Evolutionary conservation across 2,329 filamentous ascomycete species (phyloP), one percentile per base, ranked within the genome.

Genomic region (Sporothrix dimorphospora): DNA sequence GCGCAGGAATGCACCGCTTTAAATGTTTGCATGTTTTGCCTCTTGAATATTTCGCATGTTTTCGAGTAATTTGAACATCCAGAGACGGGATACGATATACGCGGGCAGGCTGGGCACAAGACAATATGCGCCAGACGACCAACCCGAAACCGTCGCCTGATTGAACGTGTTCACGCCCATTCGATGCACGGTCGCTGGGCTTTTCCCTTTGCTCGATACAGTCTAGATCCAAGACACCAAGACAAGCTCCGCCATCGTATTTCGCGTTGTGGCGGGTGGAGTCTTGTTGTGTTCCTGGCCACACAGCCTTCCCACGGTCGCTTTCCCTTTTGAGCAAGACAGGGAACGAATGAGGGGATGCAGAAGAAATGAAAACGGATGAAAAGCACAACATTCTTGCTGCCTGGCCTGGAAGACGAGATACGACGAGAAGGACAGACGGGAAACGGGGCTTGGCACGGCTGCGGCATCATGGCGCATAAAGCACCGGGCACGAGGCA

Each of bases 291-390:
- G n/a, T 27, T 12, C 4, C 30, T 59, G 30, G 30, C 19, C 30
- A n/a, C 30, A 40, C 27, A 59, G 59, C 38, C 59, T 45, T 45
- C 21, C 59, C 38, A 45, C 59, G 38, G 38, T 45, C 21, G 59
- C 21, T 65, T 65, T 45, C 59, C 38, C 38, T 27, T 65, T 45
- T 42, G 21, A 65, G 59, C 24, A 55, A 55, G 51, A 65, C n/a
- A 21, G 11, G 21, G 30, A 61, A 11, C 55, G 27, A 57, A 57
- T 30, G 16, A 40, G 21, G 30, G 4, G 59, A 8, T 8, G 38
- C 19, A 38, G 7, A 55, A 16, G 57, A 2, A 21, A 59, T 16
- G 19, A 34, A 11, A n/a, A 42, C 14, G 11, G n/a, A 34, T 16
- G n/a, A 12, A 38, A 24, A n/a, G n/a, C 14, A 4, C 34, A 7